Evolutionary conservation across 148 eudicot species (phyloP).

Genomic region (Persicaria maculosa): DNA sequence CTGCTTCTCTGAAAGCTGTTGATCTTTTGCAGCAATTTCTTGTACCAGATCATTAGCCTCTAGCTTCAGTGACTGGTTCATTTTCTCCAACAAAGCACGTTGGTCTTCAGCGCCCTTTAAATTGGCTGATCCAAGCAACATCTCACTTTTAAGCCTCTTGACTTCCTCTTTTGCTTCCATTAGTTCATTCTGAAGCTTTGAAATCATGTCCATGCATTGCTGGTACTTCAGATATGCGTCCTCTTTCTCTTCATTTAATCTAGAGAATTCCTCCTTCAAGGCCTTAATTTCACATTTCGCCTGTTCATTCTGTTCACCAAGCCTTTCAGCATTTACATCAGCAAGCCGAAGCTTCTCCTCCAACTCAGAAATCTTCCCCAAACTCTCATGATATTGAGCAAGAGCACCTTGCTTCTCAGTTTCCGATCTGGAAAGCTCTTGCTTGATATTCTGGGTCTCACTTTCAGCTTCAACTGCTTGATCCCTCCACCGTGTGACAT

Average conservation of each 20-base stretch:
- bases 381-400: conserved; percentile 38
- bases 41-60: conserved; percentile 57
- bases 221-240: conserved; percentile 37
- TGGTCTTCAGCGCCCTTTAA: conserved; percentile 55
- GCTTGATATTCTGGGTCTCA: conserved; percentile 37
- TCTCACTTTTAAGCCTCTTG: conserved; percentile 40
- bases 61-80: conserved; percentile 52
- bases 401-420: conserved; percentile 44
- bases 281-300: conserved; percentile 53
- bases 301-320: conserved; percentile 37
- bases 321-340: conserved; percentile 34
- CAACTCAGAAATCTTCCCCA: conserved; percentile 45
- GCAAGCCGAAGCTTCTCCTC: conserved; percentile 43
- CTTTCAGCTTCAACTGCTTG: conserved; percentile 39
- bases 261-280: conserved; percentile 47
- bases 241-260: conserved; percentile 49
- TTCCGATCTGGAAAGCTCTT: conserved; percentile 45
- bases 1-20: conserved; percentile 55
- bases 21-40: conserved; percentile 51
- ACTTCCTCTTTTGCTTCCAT: conserved; percentile 50
- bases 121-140: conserved; percentile 37
- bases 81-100: conserved; percentile 37
- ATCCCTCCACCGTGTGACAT: conserved; percentile 32
- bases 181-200: conserved; percentile 51
- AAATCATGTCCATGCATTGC: conserved; percentile 50